Evolutionary conservation across 139 green algal species (phyloP).

Genomic region (Bryopsis sp.): DNA sequence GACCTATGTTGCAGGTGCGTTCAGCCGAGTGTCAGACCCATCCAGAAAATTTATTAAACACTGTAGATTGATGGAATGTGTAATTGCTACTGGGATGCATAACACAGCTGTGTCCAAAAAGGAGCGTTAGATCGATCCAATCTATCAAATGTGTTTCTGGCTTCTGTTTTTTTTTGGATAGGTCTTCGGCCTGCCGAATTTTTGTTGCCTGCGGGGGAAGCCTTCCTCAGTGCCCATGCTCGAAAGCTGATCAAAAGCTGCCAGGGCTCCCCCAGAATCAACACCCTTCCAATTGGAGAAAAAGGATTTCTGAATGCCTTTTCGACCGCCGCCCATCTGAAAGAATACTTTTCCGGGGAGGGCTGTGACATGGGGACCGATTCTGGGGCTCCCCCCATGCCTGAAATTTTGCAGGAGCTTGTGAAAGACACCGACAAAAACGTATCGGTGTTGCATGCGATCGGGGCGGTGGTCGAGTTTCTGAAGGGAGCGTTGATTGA

Average conservation of each 20-base stretch:
- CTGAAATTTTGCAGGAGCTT: conserved; percentile 5
- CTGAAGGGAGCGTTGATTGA: conserved; percentile 70
- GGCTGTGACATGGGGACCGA: too few species aligned
- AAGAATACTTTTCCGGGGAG: too few species aligned
- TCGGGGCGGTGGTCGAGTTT: conserved; percentile 42
- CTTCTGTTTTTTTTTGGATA: conserved; percentile 8
- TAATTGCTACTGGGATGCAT: too few species aligned
- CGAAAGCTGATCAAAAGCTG: background rate
- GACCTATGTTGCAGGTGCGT: conserved; percentile 21
- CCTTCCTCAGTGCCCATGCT: background rate
- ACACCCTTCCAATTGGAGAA: background rate
- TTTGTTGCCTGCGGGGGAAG: conserved; percentile 4
- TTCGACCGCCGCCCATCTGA: too few species aligned
- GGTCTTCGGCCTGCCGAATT: conserved; percentile 19
- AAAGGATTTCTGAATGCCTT: too few species aligned
- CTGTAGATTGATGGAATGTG: too few species aligned
- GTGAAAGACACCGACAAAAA: background rate
- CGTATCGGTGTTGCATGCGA: conserved; percentile 16
- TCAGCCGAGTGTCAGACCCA: too few species aligned
- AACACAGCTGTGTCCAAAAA: too few species aligned
- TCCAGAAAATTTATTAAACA: too few species aligned
- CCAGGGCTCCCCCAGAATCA: background rate
- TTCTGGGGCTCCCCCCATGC: background rate
- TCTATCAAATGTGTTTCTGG: background rate
- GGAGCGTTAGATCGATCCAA: too few species aligned